phyloP scores from a whole-genome alignment of 2,329 filamentous ascomycete genomes.

The Leptographium radiaticola region DNA sequence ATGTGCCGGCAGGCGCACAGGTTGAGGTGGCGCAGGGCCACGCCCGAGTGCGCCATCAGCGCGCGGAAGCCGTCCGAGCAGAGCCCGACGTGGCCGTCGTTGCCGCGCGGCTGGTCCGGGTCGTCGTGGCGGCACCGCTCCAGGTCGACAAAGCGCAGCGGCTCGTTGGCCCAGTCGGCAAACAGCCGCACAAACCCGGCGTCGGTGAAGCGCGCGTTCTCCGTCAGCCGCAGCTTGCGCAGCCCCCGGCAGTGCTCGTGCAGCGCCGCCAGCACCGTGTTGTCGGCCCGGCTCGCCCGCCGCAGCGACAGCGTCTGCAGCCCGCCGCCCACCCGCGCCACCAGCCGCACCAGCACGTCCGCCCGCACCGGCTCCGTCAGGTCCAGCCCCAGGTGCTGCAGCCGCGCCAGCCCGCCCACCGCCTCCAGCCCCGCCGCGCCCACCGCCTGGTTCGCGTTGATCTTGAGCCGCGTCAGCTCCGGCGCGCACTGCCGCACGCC shows the following conservation, averaged over 20 bases:
- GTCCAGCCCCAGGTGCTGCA: conserved; percentile 66
- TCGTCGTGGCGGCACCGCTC: conserved; percentile 68
- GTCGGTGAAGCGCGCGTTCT: conserved; percentile 66
- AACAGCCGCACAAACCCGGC: conserved; percentile 62
- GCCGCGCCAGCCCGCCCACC: conserved; percentile 46
- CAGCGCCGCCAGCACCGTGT: conserved; percentile 57
- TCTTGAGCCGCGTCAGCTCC: conserved; percentile 60
- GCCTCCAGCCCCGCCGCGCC: conserved; percentile 50
- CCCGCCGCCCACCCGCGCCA: conserved; percentile 47
- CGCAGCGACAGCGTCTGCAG: conserved; percentile 71
- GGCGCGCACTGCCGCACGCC: conserved; percentile 53
- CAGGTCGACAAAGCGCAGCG: conserved; percentile 59
- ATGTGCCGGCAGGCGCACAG: conserved; percentile 82
- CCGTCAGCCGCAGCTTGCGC: conserved; percentile 66
- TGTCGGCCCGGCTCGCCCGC: conserved; percentile 49
- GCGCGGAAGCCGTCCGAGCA: conserved; percentile 64
- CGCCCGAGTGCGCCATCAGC: conserved; percentile 72
- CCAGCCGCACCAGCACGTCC: conserved; percentile 44
- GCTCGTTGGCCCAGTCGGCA: conserved; percentile 59
- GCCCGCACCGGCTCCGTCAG: conserved; percentile 44
- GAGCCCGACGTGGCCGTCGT: conserved; percentile 55
- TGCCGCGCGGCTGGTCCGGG: conserved; percentile 52
- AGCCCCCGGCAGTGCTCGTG: conserved; percentile 56
- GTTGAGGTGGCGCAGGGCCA: conserved; percentile 52
- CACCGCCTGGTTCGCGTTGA: conserved; percentile 67